Conservation (phyloP, 2,329 filamentous ascomycete species). For the Ophiostoma australiae region DNA sequence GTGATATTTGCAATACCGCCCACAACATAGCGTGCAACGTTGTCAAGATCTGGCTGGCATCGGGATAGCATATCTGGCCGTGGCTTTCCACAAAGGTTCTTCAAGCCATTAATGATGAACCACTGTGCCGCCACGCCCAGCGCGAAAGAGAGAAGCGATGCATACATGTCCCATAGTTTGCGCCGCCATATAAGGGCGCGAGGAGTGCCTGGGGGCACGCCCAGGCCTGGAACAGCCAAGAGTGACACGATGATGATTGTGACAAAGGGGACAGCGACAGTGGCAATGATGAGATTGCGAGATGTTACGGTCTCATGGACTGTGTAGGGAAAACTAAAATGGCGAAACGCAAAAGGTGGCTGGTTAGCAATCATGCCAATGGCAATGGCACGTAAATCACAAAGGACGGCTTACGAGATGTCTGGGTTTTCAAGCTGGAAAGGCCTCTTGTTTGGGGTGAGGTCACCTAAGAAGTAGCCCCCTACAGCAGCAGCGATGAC, state of each 20-base stretch:
- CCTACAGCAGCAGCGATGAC: slow-evolving; percentile 56
- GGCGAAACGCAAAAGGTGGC: background rate
- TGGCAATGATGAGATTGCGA: slow-evolving; percentile 59
- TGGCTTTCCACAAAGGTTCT: slow-evolving; percentile 80
- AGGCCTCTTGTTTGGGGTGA: slow-evolving; percentile 61
- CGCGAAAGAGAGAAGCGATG: slow-evolving; percentile 75
- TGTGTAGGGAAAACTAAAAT: slow-evolving; percentile 60
- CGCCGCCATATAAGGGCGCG: slow-evolving; percentile 65
- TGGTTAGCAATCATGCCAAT: background rate
- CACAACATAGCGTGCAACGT: slow-evolving; percentile 56
- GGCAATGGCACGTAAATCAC: background rate
- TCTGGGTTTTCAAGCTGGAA: slow-evolving; percentile 69
- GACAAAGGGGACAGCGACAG: slow-evolving; percentile 58
- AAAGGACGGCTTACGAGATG: slow-evolving; percentile 57
- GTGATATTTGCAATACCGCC: slow-evolving; percentile 54
- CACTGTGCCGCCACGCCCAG: slow-evolving; percentile 67
- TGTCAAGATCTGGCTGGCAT: slow-evolving; percentile 68
- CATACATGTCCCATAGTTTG: slow-evolving; percentile 88
- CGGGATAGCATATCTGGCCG: slow-evolving; percentile 57
- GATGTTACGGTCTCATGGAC: slow-evolving; percentile 67
- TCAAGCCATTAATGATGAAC: slow-evolving; percentile 80
- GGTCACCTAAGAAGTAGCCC: slow-evolving; percentile 53
- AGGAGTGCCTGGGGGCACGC: slow-evolving; percentile 58
- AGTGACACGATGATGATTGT: slow-evolving; percentile 66
- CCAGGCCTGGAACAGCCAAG: slow-evolving; percentile 66